phyloP scores from a whole-genome alignment of 2,329 filamentous ascomycete species.

The Plenodomus biglobosus region DNA sequence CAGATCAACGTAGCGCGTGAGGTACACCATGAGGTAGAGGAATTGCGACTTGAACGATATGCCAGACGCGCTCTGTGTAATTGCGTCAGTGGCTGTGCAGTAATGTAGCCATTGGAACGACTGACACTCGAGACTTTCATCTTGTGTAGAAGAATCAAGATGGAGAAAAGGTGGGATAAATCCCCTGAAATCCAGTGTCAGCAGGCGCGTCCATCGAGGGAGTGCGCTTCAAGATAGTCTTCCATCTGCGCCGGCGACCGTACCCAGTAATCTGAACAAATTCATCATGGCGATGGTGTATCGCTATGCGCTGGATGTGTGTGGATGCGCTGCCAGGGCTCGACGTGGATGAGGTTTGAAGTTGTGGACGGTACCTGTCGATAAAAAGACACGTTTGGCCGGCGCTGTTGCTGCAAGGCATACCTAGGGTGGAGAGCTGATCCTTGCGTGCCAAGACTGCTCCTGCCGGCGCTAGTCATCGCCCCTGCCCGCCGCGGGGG shows the following conservation, averaged over 20 bases:
- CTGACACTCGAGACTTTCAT: constrained; percentile 85
- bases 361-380: constrained; percentile 12
- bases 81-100: constrained; percentile 16
- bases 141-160: constrained; percentile 93
- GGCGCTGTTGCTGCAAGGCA: constrained; percentile 20
- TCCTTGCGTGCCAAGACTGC: constrained; percentile 36
- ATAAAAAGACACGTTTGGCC: constrained; percentile 44
- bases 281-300: constrained; percentile 59
- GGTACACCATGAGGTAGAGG: constrained; percentile 89
- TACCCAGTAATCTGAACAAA: constrained; percentile 69
- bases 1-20: constrained; percentile 88
- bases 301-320: constrained; percentile 18
- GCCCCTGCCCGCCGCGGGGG: constrained; percentile 11
- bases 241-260: constrained; percentile 18
- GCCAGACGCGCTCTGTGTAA: constrained; percentile 82
- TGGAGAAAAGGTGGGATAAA: constrained; percentile 91
- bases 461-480: constrained; percentile 25
- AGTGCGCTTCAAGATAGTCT: background rate
- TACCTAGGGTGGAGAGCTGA: constrained; percentile 21
- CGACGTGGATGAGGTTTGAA: constrained; percentile 13
- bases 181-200: constrained; percentile 64
- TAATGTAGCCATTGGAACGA: constrained; percentile 8
- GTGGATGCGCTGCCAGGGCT: constrained; percentile 17
- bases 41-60: constrained; percentile 99
- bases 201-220: constrained; percentile 4